Evolutionary conservation across 2,329 filamentous ascomycete genomes (phyloP), one percentile per base, ranked within the genome.

Genomic region (Keithomyces neogunnii): DNA sequence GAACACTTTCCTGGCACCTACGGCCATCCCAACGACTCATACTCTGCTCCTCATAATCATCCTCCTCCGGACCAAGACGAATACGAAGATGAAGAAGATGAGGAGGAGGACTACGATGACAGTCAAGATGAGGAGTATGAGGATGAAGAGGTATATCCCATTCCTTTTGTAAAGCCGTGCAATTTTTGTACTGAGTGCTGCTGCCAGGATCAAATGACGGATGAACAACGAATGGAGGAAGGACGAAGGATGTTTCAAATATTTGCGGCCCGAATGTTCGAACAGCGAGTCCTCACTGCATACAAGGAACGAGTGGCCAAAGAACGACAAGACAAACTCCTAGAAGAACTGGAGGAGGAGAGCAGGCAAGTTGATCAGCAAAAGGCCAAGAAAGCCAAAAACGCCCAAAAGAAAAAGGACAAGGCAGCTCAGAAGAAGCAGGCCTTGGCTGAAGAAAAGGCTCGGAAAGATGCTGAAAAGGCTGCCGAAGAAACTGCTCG

Each of bases 171-270:
- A 56, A 66, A 68, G 64, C 66, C 66, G 59, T 67, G 65, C 57
- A 59, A 63, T 60, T 66, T 66, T 62, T 66, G 68, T 72, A 67
- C 70, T 68, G 64, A 72, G 66, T 69, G 68, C 64, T 71, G 66
- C 66, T 71, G 69, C 61, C 70, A 97, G 92, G 91, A 95, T 66
- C 84, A 86, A 57, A 93, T 97, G 89, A 96, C 90, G 48, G 92
- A 97, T 74, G 89, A 96, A 72, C 91, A 97, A 74, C 88, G 93
- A 55, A 97, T 99, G 93, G 91, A 97, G 68, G 93, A 99, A 75
- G 93, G 93, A 55, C 84, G 93, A 51, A 81, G 92, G 60, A 99
- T 99, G 93, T 99, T 99, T 66, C 93, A 99, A 68, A 97, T 99
- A 67, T 99, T 99, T 69, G 93, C 93, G 55, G 93, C 93, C 52